A percentile compares a stretch with the other conserved stretches of the same genome.
Evolutionary conservation across 2,329 filamentous ascomycete species (phyloP).

Genomic region (Epichloe brachyelytri): DNA sequence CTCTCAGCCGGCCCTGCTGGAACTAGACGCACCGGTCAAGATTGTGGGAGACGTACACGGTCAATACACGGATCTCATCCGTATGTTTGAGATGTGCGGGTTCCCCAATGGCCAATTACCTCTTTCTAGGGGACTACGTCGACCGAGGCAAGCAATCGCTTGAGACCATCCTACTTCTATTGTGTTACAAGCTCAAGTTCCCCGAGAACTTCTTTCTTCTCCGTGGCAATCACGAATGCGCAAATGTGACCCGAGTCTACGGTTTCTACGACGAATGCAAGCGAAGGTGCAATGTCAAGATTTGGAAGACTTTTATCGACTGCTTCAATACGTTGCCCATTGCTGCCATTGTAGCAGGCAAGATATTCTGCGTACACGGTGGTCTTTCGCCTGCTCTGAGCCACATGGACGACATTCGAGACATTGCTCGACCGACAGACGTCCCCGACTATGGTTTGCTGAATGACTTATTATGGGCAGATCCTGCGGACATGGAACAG

Average conservation of each 20-base stretch:
- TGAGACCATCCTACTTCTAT: conserved; percentile 81
- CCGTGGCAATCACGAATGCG: conserved; percentile 91
- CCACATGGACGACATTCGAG: conserved; percentile 97
- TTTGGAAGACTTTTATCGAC: conserved; percentile 97
- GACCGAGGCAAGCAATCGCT: conserved; percentile 92
- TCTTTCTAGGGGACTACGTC: conserved; percentile 93
- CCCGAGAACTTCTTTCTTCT: conserved; percentile 96
- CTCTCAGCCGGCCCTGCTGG: conserved; percentile 80
- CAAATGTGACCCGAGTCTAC: conserved; percentile 89
- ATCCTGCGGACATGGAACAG: conserved; percentile 93
- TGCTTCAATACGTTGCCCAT: conserved; percentile 94
- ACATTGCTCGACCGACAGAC: conserved; percentile 90
- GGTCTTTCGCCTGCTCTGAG: conserved; percentile 82
- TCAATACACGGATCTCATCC: conserved; percentile 89
- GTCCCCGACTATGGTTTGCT: conserved; percentile 93
- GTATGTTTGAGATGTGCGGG: conserved; percentile 97
- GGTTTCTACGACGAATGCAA: conserved; percentile 99
- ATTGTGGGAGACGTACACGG: conserved; percentile 96
- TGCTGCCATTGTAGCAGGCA: conserved; percentile 89
- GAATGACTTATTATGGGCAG: conserved; percentile 93
- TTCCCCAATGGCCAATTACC: conserved; percentile 85
- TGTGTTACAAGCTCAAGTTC: conserved; percentile 96
- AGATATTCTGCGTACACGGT: conserved; percentile 96
- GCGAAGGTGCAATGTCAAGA: conserved; percentile 86
- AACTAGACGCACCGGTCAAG: conserved; percentile 90